Conservation (phyloP, 2,329 filamentous ascomycete species). For the Leptodontidium sp. region DNA sequence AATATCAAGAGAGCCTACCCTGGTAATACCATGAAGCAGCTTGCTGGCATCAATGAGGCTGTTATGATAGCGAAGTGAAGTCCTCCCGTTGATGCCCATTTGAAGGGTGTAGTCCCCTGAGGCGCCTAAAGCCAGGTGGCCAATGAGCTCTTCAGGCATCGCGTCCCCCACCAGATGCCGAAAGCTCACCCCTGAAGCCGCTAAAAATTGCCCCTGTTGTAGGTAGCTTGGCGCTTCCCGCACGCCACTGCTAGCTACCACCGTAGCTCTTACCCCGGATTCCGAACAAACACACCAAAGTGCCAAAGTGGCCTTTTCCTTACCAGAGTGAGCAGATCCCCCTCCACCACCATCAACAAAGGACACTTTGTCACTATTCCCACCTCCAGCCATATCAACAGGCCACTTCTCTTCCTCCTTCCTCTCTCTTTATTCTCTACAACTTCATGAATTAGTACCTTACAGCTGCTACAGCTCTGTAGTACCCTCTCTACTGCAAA, state of each 20-base stretch:
- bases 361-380: constrained; percentile 37
- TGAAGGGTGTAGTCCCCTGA: no score
- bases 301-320: constrained; percentile 41
- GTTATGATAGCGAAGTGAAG: no score
- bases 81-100: no score
- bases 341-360: constrained; percentile 10
- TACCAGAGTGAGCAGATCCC: constrained; percentile 14
- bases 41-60: no score
- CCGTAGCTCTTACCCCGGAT: constrained; percentile 36
- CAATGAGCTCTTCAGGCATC: no score
- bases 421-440: neutral
- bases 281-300: constrained; percentile 24
- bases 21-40: no score
- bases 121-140: no score
- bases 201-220: neutral
- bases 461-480: constrained; percentile 41
- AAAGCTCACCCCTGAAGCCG: constrained; percentile 5
- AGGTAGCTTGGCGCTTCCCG: no score
- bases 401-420: constrained; percentile 2
- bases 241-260: neutral
- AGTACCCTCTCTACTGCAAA: constrained; percentile 20
- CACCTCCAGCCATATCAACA: constrained; percentile 17
- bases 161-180: constrained; percentile 2
- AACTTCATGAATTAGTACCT: constrained; percentile 34
- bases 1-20: no score